Percentiles rank a stretch among this genome's conserved stretches.
Conservation (phyloP, 352 stramenopile species). For the Phytophthora meadii region DNA sequence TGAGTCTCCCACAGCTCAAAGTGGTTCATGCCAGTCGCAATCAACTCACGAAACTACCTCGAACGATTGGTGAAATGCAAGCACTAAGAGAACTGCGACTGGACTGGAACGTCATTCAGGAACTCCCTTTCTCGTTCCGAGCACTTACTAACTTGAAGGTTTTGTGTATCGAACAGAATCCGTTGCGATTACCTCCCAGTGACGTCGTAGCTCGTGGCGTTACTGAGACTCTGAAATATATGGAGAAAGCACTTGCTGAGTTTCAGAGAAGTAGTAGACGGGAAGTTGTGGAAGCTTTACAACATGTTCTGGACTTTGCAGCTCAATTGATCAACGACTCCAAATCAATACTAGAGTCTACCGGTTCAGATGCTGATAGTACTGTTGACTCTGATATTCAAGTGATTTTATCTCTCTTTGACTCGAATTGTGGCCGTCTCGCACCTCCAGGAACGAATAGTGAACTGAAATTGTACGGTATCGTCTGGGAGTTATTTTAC, state of each 20-base stretch:
- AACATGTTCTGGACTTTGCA: conserved; percentile 48
- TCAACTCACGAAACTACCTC: conserved; percentile 45
- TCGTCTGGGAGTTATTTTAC: conserved; percentile 69
- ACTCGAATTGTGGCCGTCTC: conserved; percentile 52
- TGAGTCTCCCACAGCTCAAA: conserved; percentile 39
- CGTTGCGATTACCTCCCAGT: conserved; percentile 51
- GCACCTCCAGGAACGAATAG: conserved; percentile 30
- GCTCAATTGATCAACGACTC: conserved; percentile 21
- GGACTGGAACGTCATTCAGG: conserved; percentile 70
- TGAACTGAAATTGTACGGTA: conserved; percentile 59
- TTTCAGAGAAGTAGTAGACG: conserved; percentile 56
- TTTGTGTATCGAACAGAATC: conserved; percentile 72
- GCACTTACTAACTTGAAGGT: conserved; percentile 33
- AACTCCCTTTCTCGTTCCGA: conserved; percentile 73
- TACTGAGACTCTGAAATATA: conserved; percentile 52
- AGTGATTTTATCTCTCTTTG: conserved; percentile 50
- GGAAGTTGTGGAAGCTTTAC: conserved; percentile 56
- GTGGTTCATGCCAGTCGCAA: conserved; percentile 61
- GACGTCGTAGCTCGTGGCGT: conserved; percentile 63
- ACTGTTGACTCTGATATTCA: conserved; percentile 22
- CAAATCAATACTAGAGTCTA: not conserved
- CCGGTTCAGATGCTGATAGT: not conserved
- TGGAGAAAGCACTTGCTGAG: conserved; percentile 57
- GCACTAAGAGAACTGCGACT: conserved; percentile 57
- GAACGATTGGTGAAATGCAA: conserved; percentile 56